These are phyloP conservation scores for Colletotrichum chrysophilum DNA, from an alignment of 2,329 filamentous ascomycete species.

Conservation along the genomic window DNA sequence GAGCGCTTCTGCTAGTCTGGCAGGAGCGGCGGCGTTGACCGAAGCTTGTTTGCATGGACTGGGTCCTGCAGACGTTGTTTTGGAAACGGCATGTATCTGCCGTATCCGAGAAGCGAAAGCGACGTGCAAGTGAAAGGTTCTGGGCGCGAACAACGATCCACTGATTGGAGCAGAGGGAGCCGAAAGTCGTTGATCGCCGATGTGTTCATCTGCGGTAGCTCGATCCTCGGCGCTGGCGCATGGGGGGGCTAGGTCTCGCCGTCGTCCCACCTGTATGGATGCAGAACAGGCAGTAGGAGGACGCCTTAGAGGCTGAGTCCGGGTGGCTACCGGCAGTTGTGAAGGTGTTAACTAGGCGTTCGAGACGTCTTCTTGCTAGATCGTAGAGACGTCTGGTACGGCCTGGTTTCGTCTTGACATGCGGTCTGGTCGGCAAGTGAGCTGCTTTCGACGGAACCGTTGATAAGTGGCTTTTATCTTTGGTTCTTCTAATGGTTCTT, in stretches of 20 bases:
- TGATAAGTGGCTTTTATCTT: rapidly evolving
- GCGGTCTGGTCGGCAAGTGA: not conserved
- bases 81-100: not conserved
- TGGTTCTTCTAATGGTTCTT: not conserved
- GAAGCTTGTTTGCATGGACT: not conserved
- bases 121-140: not conserved
- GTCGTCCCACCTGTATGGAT: not conserved
- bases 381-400: not conserved
- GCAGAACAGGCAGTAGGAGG: not conserved
- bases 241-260: not conserved
- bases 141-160: not conserved
- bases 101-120: not conserved
- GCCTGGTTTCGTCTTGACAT: not conserved
- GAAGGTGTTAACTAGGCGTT: not conserved
- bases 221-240: not conserved
- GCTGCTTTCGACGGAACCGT: not conserved
- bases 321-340: not conserved
- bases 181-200: not conserved
- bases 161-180: not conserved
- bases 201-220: not conserved
- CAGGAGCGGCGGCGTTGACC: not conserved
- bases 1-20: not conserved
- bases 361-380: not conserved
- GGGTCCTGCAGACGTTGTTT: not conserved
- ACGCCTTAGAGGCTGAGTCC: rapidly evolving